phyloP scores from a whole-genome alignment of 345 rosid species.

The Eutrema japonicum region DNA sequence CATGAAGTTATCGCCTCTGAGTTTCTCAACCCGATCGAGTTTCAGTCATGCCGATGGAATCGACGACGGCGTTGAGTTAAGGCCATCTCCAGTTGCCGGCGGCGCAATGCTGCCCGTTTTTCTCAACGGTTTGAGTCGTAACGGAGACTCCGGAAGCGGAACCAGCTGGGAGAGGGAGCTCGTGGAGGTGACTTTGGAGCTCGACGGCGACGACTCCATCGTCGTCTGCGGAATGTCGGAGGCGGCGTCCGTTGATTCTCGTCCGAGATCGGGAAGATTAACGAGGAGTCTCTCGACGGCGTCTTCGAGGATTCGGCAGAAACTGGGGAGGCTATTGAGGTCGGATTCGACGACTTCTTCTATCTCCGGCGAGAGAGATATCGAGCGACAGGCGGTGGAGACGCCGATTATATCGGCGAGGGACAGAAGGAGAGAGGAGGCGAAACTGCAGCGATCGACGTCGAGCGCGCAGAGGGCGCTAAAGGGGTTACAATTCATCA shows the following conservation, averaged over 20 bases:
- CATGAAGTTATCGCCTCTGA: constrained; percentile 52
- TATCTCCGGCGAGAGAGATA: constrained; percentile 31
- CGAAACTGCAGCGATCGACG: constrained; percentile 64
- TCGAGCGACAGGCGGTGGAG: constrained; percentile 34
- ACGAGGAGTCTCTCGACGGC: constrained; percentile 60
- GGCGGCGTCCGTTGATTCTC: constrained; percentile 41
- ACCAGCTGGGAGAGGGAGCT: constrained; percentile 52
- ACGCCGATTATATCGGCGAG: constrained; percentile 48
- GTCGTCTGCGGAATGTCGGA: constrained; percentile 66
- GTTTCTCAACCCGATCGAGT: constrained; percentile 57
- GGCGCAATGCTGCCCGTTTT: constrained; percentile 89
- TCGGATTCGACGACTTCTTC: constrained; percentile 60
- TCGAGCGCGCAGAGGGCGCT: constrained; percentile 83
- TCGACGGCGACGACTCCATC: constrained; percentile 62
- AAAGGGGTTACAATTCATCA: constrained; percentile 75
- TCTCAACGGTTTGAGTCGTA: constrained; percentile 59
- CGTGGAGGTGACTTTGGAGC: constrained; percentile 82
- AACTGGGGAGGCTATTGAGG: constrained; percentile 58
- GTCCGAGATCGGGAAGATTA: constrained; percentile 35
- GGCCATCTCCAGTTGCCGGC: constrained; percentile 47
- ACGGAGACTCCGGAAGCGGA: constrained; percentile 45
- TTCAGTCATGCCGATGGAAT: constrained; percentile 55
- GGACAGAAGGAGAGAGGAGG: constrained; percentile 61
- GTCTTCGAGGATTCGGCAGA: constrained; percentile 60
- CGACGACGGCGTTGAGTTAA: constrained; percentile 50